Evolutionary conservation across 495 filamentous ascomycete genomes (phyloP).

Genomic region (Peziza echinospora): DNA sequence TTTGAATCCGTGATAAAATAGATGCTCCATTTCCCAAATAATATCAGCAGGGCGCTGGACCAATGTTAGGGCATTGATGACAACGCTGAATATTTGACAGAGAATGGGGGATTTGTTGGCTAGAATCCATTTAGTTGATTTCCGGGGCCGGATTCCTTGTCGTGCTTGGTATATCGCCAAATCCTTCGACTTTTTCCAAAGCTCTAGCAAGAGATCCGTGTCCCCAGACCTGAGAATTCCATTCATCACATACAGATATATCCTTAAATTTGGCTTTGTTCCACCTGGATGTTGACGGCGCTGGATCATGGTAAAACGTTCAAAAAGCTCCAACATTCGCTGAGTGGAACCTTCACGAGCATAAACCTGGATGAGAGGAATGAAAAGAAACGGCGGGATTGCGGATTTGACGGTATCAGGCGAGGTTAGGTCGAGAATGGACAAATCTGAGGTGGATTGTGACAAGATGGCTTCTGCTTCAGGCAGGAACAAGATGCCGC

Average conservation of each 20-base stretch:
- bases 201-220: slow-evolving; percentile 5
- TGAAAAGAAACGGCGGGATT: slow-evolving; percentile 20
- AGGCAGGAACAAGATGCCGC: slow-evolving; percentile 10
- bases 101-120: slow-evolving; percentile 6
- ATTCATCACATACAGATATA: slow-evolving; percentile 16
- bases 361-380: slow-evolving; percentile 16
- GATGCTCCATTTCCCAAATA: slow-evolving; percentile 1
- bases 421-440: slow-evolving; percentile 12
- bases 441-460: slow-evolving; percentile 10
- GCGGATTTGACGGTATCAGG: slow-evolving; percentile 13
- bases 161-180: slow-evolving; percentile 5
- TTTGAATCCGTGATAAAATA: slow-evolving; percentile 10
- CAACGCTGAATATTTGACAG: slow-evolving; percentile 9
- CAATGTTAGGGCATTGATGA: slow-evolving; percentile 11
- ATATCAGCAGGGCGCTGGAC: slow-evolving; percentile 7
- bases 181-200: slow-evolving; percentile 8
- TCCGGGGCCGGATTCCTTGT: too few relatives aligned
- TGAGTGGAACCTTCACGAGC: slow-evolving; percentile 9
- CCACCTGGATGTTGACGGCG: slow-evolving; percentile 3
- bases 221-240: slow-evolving; percentile 11
- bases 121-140: too few relatives aligned
- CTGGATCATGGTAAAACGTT: slow-evolving; percentile 8
- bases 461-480: slow-evolving; percentile 14
- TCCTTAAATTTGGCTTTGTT: slow-evolving; percentile 10
- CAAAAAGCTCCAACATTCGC: slow-evolving; percentile 4